Evolutionary conservation across 306 rosid genomes (phyloP).

Genomic region (Ceratonia siliqua): DNA sequence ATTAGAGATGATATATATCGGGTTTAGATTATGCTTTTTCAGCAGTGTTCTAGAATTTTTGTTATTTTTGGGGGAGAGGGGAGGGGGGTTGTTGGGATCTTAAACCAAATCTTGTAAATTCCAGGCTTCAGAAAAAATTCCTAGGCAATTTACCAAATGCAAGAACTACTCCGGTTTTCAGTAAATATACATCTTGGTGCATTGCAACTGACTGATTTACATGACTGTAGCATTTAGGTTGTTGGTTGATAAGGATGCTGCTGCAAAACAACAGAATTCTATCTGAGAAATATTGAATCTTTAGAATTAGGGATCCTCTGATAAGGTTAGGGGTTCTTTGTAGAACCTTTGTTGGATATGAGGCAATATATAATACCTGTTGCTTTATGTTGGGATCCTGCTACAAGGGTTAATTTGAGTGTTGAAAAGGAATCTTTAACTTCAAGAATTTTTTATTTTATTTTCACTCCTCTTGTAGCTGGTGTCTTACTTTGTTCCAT

Average conservation of each 20-base stretch:
- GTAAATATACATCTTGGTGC: not conserved
- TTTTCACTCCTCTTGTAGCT: constrained; percentile 7
- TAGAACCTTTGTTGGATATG: constrained; percentile 17
- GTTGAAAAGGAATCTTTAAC: constrained; percentile 6
- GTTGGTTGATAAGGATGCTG: not conserved
- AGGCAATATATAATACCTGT: not conserved
- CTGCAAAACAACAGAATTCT: not conserved
- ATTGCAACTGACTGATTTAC: constrained; percentile 8
- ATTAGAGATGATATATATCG: not conserved
- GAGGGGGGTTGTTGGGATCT: not conserved
- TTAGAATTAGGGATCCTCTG: not conserved
- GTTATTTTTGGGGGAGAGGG: not conserved
- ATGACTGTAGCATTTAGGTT: not conserved
- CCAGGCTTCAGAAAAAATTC: not conserved
- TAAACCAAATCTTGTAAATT: not conserved
- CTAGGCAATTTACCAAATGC: not conserved
- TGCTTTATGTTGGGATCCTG: not conserved
- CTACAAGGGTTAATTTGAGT: not conserved
- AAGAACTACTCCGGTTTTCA: not conserved
- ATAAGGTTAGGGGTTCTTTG: not conserved
- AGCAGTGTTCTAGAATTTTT: not conserved
- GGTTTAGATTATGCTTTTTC: not conserved
- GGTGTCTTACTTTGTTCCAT: constrained; percentile 24
- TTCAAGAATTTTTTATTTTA: not conserved
- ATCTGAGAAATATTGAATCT: not conserved